Conservation (phyloP, 2,329 filamentous ascomycete species). For the Phialophora expanda region DNA sequence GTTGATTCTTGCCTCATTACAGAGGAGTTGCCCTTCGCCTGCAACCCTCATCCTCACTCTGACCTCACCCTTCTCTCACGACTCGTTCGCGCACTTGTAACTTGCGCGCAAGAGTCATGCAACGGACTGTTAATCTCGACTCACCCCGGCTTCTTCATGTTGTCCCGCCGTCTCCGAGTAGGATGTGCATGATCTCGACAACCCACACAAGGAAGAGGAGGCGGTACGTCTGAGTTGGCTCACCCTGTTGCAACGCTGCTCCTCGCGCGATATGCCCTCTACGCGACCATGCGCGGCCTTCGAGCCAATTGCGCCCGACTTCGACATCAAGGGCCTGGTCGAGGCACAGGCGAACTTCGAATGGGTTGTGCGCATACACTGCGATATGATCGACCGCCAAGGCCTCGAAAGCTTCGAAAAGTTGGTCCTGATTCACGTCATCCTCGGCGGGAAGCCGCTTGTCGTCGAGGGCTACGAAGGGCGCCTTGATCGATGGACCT, state of each 20-base stretch:
- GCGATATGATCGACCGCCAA: conserved; percentile 75
- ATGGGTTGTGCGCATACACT: conserved; percentile 80
- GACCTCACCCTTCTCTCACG: not conserved
- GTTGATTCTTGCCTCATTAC: not conserved
- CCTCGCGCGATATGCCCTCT: conserved; percentile 68
- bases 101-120: not conserved
- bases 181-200: not conserved
- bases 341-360: conserved; percentile 82
- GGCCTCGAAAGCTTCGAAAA: conserved; percentile 83
- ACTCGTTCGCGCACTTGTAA: not conserved
- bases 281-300: conserved; percentile 85
- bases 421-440: conserved; percentile 80
- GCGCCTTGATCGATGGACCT: conserved; percentile 75
- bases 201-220: conserved; percentile 17
- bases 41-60: not conserved
- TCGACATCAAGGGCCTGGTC: conserved; percentile 77
- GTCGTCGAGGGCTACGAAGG: conserved; percentile 89
- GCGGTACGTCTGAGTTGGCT: conserved; percentile 1
- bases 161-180: not conserved
- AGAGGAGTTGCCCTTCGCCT: not conserved
- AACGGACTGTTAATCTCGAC: not conserved
- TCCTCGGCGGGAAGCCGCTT: conserved; percentile 82
- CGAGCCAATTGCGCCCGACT: conserved; percentile 84
- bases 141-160: conserved; percentile 6
- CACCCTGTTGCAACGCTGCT: not conserved